A percentile compares a stretch with the other conserved stretches of the same genome.
phyloP scores from a whole-genome alignment of 1,284 basidiomycete species.

The Ganoderma resinaceum region DNA sequence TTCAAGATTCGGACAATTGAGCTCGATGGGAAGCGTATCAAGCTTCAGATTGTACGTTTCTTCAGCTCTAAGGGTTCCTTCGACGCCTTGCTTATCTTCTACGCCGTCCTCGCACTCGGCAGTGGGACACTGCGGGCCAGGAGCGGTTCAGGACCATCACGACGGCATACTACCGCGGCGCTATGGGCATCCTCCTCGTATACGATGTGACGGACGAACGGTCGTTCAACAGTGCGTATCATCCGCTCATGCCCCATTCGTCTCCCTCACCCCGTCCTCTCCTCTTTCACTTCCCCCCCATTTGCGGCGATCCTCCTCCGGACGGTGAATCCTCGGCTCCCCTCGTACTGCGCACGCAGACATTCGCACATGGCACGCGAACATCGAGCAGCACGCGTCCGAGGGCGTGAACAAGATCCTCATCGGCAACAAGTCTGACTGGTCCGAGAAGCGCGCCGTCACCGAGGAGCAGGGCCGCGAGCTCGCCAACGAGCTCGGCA shows the following conservation, averaged over 20 bases:
- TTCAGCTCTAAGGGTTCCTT: background rate
- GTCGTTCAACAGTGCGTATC: constrained; percentile 91
- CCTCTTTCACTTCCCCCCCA: background rate
- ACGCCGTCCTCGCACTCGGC: background rate
- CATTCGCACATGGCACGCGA: constrained; percentile 98
- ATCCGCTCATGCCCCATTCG: constrained; percentile 1
- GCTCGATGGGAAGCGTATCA: constrained; percentile 95
- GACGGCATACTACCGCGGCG: constrained; percentile 99
- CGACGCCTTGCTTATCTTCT: background rate
- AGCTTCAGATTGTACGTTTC: constrained; percentile 89
- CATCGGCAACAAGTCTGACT: constrained; percentile 99
- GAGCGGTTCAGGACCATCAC: constrained; percentile 99
- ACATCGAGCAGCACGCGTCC: constrained; percentile 99
- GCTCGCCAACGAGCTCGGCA: constrained; percentile 88
- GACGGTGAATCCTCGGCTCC: background rate
- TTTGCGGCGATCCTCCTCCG: background rate
- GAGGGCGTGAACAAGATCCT: constrained; percentile 99
- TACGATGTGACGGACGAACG: constrained; percentile 99
- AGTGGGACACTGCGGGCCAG: constrained; percentile 99
- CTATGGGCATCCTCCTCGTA: constrained; percentile 98
- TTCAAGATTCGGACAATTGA: constrained; percentile 98
- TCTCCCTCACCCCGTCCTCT: constrained; percentile 10
- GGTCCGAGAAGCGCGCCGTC: constrained; percentile 96
- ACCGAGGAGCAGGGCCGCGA: constrained; percentile 85
- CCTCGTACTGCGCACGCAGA: constrained; percentile 56